Base-by-base conservation (phyloP, 108 stramenopile genomes). In the Epithemia pelagica region DNA sequence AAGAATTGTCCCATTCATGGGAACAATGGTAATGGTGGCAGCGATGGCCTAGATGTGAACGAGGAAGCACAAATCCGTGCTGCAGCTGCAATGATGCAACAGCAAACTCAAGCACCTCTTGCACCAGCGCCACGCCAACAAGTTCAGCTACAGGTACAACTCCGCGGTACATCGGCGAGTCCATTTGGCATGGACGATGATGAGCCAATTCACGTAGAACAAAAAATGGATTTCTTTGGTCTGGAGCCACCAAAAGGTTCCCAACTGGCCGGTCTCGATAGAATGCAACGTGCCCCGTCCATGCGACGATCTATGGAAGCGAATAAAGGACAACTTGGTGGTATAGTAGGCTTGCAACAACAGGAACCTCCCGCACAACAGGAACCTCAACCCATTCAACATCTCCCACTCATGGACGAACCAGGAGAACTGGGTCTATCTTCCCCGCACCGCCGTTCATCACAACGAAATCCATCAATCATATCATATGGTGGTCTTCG, bases 401-500 rank as follows among this genome's bases (percentile, higher is more conserved):
- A 46, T 46, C 37, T 46, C 15, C 37, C 37, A 10, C 56, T 57
- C 56, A 27, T 23, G 56, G 56, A 27, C 56, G 56, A 23, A 57
- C 25, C 5, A 7, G 56, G 26, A 7, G 56, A 57, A 21, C 22
- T 57, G 7, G 56, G 56, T n/a, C 5, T 7, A 21, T 5, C 18
- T 21, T 28, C 61, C 28, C 21, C 21, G 29, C 18, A 61, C 7
- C 20, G 61, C 30, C 30, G 61, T 10, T 7, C n/a, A 10, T 28
- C 61, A 8, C 65, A 55, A 51, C 66, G 73, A 64, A 74, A 74
- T 64, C 67, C 58, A 23, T 74, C 73, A 19, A 76, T 70, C 52
- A 83, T 83, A 66, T 83, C 82, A 25, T 74, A 74, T 64, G 78
- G 75, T 28, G 63, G 65, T 28, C 18, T 73, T 37, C 70, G 83